phyloP scores from a whole-genome alignment of 2,329 filamentous ascomycete species.

The Exophiala bonariae region DNA sequence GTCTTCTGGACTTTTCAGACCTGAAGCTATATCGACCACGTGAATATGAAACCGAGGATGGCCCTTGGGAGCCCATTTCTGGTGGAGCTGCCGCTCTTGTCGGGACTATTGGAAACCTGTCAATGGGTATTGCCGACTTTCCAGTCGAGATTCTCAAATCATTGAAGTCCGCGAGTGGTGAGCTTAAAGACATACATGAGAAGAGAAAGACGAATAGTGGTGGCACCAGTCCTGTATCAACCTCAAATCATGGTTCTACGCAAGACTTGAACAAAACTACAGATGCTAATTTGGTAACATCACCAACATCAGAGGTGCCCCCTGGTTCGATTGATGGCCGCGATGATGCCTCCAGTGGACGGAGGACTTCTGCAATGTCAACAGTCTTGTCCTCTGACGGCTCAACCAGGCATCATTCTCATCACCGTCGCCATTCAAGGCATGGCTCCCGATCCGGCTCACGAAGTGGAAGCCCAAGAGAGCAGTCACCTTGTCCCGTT shows the following conservation, averaged over 20 bases:
- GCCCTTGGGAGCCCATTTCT: slow-evolving; percentile 76
- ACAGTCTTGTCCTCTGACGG: slow-evolving; percentile 20
- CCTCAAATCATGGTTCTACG: slow-evolving; percentile 5
- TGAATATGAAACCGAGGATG: slow-evolving; percentile 76
- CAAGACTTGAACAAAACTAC: slow-evolving; percentile 7
- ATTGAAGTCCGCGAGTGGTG: slow-evolving; percentile 24
- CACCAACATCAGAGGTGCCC: not conserved
- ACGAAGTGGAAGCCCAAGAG: slow-evolving; percentile 10
- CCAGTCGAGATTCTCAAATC: slow-evolving; percentile 56
- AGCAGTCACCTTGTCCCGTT: slow-evolving; percentile 16
- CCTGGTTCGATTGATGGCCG: not conserved
- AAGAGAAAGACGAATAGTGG: slow-evolving; percentile 13
- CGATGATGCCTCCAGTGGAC: slow-evolving; percentile 1
- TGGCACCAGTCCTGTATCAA: slow-evolving; percentile 3
- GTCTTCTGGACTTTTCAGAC: slow-evolving; percentile 66
- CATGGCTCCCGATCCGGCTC: slow-evolving; percentile 27
- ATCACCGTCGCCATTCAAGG: slow-evolving; percentile 13
- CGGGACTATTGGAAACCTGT: slow-evolving; percentile 77
- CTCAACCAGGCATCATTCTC: slow-evolving; percentile 4
- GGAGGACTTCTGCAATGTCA: slow-evolving; percentile 18
- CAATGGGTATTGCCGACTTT: slow-evolving; percentile 78
- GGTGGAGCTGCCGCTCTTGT: slow-evolving; percentile 75
- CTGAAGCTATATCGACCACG: slow-evolving; percentile 64
- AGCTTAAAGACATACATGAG: slow-evolving; percentile 26
- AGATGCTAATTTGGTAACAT: not conserved